Percentiles rank a stretch among this genome's conserved stretches.
Evolutionary conservation across 1,139 yeast species (phyloP).

Genomic region (Fermentozyma sake): DNA sequence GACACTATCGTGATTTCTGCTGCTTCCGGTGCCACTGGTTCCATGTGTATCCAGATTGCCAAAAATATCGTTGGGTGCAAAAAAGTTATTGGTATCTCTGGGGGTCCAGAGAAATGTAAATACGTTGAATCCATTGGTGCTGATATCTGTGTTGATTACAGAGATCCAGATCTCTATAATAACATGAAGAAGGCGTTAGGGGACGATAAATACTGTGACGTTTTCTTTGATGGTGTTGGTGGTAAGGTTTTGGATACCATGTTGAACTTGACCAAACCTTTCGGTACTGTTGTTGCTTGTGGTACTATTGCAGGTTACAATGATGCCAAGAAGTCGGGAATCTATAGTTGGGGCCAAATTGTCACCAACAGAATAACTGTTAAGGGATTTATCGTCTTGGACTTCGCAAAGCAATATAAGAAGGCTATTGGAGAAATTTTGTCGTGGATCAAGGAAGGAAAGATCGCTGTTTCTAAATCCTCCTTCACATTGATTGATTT

Average conservation of each 20-base stretch:
- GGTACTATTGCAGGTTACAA: constrained; percentile 30
- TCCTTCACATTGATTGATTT: constrained; percentile 22
- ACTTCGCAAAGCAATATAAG: constrained; percentile 27
- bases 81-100: constrained; percentile 62
- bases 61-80: constrained; percentile 48
- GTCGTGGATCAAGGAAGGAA: constrained; percentile 36
- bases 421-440: constrained; percentile 33
- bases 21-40: constrained; percentile 71
- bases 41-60: constrained; percentile 58
- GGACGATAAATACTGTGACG: constrained; percentile 30
- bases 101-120: constrained; percentile 52
- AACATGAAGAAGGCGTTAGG: constrained; percentile 40
- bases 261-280: constrained; percentile 15
- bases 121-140: constrained; percentile 56
- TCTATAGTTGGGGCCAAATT: constrained; percentile 39
- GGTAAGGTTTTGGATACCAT: constrained; percentile 18
- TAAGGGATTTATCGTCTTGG: constrained; percentile 45
- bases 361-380: constrained; percentile 45
- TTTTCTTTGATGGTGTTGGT: constrained; percentile 23
- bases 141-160: constrained; percentile 52
- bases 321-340: constrained; percentile 27
- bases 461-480: constrained; percentile 26
- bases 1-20: constrained; percentile 51
- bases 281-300: constrained; percentile 24
- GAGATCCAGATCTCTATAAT: constrained; percentile 37